A percentile compares a stretch with the other conserved stretches of the same genome.
phyloP scores from a whole-genome alignment of 345 rosid species.

The Populus ilicifolia region DNA sequence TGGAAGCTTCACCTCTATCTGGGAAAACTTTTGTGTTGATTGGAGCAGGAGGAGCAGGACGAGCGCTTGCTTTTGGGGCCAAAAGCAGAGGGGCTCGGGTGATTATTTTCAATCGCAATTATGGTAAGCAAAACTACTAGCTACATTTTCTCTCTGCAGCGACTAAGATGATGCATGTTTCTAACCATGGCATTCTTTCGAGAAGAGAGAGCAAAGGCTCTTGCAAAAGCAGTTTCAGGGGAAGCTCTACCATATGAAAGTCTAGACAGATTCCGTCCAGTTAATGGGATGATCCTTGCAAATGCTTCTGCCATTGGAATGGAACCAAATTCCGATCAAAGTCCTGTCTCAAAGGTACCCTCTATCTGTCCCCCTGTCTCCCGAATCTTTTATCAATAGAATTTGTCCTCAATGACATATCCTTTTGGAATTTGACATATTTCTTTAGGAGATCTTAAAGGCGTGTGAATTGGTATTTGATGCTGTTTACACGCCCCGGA shows the following conservation, averaged over 20 bases:
- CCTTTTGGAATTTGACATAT: background rate
- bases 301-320: conserved; percentile 62
- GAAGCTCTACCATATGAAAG: conserved; percentile 40
- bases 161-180: too few relatives aligned
- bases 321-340: conserved; percentile 46
- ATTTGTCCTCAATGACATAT: background rate
- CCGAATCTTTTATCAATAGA: too few relatives aligned
- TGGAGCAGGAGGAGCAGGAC: conserved; percentile 68
- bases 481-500: conserved; percentile 54
- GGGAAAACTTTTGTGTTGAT: conserved; percentile 52
- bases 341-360: conserved; percentile 48
- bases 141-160: background rate
- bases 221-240: conserved; percentile 46
- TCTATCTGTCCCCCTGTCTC: background rate
- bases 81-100: conserved; percentile 49
- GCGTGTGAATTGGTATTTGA: conserved; percentile 49
- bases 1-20: conserved; percentile 23
- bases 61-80: conserved; percentile 63
- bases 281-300: conserved; percentile 52
- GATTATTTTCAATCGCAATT: conserved; percentile 47
- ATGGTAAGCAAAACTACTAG: conserved; percentile 30
- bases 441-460: conserved; percentile 29
- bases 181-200: background rate
- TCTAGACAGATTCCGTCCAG: conserved; percentile 37
- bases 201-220: conserved; percentile 51